A percentile compares a stretch with the other conserved stretches of the same genome.
Conservation (phyloP, 2,329 filamentous ascomycete species). For the Fusarium pilosicola region DNA sequence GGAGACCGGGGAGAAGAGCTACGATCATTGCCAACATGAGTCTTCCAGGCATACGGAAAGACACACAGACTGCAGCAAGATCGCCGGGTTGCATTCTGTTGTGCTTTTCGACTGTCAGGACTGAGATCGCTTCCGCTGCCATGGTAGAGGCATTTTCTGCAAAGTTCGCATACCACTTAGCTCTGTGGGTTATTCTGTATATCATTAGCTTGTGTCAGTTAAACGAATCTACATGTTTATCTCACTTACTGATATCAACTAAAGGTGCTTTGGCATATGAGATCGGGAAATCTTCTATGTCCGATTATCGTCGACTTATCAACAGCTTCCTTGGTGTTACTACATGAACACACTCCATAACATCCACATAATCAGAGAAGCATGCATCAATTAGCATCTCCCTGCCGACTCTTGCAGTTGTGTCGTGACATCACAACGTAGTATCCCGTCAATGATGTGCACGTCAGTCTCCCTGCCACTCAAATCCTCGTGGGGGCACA, state of each 20-base stretch:
- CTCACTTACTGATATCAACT: background rate
- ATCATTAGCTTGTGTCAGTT: no score
- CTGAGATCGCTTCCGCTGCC: background rate
- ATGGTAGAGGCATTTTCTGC: background rate
- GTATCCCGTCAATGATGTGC: constrained; percentile 77
- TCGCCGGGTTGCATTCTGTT: constrained; percentile 75
- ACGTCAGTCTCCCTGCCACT: constrained; percentile 71
- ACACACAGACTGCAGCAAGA: constrained; percentile 72
- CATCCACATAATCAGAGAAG: constrained; percentile 66
- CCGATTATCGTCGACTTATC: constrained; percentile 71
- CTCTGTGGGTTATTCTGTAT: background rate
- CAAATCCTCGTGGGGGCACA: constrained; percentile 71
- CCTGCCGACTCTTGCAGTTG: constrained; percentile 80
- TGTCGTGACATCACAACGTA: constrained; percentile 91
- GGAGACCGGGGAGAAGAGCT: constrained; percentile 61
- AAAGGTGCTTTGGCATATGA: background rate
- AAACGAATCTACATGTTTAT: background rate
- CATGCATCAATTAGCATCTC: constrained; percentile 78
- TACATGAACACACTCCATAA: constrained; percentile 57
- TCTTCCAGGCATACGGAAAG: constrained; percentile 55
- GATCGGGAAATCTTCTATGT: constrained; percentile 52
- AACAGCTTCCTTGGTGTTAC: constrained; percentile 62
- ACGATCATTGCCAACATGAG: background rate
- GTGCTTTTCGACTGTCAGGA: constrained; percentile 52
- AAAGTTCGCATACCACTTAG: background rate